Base-by-base conservation (phyloP, 2,329 filamentous ascomycete species). In the Colletotrichum sp. region DNA sequence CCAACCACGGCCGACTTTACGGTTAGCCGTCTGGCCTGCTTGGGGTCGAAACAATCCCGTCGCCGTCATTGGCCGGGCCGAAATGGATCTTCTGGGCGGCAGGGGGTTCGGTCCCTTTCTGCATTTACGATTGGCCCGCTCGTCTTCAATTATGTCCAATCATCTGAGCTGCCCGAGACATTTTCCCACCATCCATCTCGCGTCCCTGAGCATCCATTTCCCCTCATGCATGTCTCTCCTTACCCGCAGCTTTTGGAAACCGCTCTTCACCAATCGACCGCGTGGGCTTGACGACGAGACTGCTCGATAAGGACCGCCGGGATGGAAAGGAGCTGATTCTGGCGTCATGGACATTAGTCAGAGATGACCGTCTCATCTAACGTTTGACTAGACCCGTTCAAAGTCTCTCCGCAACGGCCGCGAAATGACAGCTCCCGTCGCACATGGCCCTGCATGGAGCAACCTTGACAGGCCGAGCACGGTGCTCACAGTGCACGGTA, bases 211-310 rank as follows among this genome's bases (percentile, higher is more conserved):
- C 27, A 34, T 11, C 74, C 70, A 76, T 76, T 69, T 68, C 64
- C 71, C 71, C 74, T 77, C 72, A 78, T 81, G 79, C 79, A 81
- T 82, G 81, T 83, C 81, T 83, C 79, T 81, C 80, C 80, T 69
- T 82, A 80, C 79, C 79, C 76, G 80, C 78, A 74, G 74, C 77
- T 77, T 68, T 68, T 59, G 66, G 75, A 76, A 77, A 55, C 75
- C 55, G 22, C 25, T 71, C 71, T 63, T 70, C 19, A 36, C 73
- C 70, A 72, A 73, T 75, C 72, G 55, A 64, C 59, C 32, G 52
- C 70, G 55, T 69, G 25, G 65, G 30, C 48, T 76, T 48, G 34
- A 69, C 74, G 73, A 75, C 22, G 39, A 60, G 19, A 36, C 25
- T 74, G 34, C 70, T 65, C 70, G 65, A 59, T 76, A 44, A 52